These are phyloP conservation scores for Pichia nanzhaoensis DNA, from an alignment of 805 yeast species.

Conservation along the genomic window DNA sequence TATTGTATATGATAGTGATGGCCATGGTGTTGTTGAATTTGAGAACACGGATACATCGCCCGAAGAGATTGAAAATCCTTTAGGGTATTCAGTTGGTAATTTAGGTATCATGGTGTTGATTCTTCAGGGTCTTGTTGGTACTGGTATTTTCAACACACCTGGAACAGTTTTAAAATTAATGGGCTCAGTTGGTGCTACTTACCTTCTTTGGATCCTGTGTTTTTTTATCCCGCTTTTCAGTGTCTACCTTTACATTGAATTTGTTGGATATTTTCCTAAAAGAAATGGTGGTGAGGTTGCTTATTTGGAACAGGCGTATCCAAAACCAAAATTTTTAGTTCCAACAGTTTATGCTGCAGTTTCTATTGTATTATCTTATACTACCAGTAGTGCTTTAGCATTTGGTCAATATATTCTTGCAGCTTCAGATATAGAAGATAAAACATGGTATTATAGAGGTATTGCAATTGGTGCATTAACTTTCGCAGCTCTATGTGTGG, in stretches of 20 bases:
- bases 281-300: slow-evolving; percentile 85
- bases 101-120: slow-evolving; percentile 51
- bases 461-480: slow-evolving; percentile 71
- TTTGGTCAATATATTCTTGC: slow-evolving; percentile 71
- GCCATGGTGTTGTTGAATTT: no score
- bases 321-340: slow-evolving; percentile 60
- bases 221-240: slow-evolving; percentile 34
- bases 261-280: slow-evolving; percentile 35
- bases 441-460: slow-evolving; percentile 73
- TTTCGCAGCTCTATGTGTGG: slow-evolving; percentile 60
- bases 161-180: slow-evolving; percentile 44
- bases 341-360: slow-evolving; percentile 64
- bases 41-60: slow-evolving; percentile 19
- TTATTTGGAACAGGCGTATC: slow-evolving; percentile 65
- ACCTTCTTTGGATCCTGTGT: slow-evolving; percentile 38
- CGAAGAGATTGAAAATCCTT: slow-evolving; percentile 31
- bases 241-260: slow-evolving; percentile 35
- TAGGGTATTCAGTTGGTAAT: slow-evolving; percentile 32
- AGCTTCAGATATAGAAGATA: slow-evolving; percentile 63
- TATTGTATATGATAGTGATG: no score
- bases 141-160: slow-evolving; percentile 72
- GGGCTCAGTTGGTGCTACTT: slow-evolving; percentile 39
- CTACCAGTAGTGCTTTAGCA: slow-evolving; percentile 75
- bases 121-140: slow-evolving; percentile 65
- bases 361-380: slow-evolving; percentile 75